Percentiles rank a stretch among this genome's conserved stretches.
These are phyloP conservation scores for Taxillus chinensis DNA, from an alignment of 164 flowering plant genomes.

Conservation along the genomic window DNA sequence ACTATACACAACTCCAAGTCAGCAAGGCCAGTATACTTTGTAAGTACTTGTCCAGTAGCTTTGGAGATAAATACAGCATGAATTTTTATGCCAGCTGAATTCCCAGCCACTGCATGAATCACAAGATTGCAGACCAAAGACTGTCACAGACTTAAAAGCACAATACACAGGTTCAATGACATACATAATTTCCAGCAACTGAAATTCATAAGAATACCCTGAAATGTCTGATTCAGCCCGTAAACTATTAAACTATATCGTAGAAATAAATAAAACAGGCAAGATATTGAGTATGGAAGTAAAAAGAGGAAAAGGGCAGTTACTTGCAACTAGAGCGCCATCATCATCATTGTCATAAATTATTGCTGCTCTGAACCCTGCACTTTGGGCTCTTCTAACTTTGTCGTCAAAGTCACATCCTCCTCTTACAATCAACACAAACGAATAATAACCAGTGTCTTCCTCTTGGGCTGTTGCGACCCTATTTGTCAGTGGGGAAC, in stretches of 20 bases:
- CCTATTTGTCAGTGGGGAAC: slow-evolving; percentile 31
- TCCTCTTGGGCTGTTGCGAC: slow-evolving; percentile 8
- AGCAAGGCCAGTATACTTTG: slow-evolving; percentile 39
- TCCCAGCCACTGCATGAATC: slow-evolving; percentile 81
- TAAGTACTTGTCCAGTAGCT: slow-evolving; percentile 51
- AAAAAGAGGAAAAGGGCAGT: slow-evolving; percentile 6
- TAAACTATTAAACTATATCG: no score
- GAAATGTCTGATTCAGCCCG: no score
- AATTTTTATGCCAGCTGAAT: slow-evolving; percentile 68
- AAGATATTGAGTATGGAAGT: not conserved
- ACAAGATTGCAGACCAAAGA: slow-evolving; percentile 1
- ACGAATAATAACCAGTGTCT: slow-evolving; percentile 23
- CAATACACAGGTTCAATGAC: no score
- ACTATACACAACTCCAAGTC: slow-evolving; percentile 57
- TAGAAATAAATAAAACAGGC: no score
- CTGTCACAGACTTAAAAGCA: not conserved
- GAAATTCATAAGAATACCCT: no score
- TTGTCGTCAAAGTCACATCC: slow-evolving; percentile 87
- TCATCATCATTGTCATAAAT: slow-evolving; percentile 56
- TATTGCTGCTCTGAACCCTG: slow-evolving; percentile 82
- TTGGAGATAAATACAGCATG: slow-evolving; percentile 76
- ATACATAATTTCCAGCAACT: no score
- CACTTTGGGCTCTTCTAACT: slow-evolving; percentile 74
- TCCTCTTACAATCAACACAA: slow-evolving; percentile 73
- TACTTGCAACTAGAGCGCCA: slow-evolving; percentile 77